A percentile compares a stretch with the other conserved stretches of the same genome.
Conservation (phyloP, 768 basidiomycete species). For the Rhizopogon roseolus region DNA sequence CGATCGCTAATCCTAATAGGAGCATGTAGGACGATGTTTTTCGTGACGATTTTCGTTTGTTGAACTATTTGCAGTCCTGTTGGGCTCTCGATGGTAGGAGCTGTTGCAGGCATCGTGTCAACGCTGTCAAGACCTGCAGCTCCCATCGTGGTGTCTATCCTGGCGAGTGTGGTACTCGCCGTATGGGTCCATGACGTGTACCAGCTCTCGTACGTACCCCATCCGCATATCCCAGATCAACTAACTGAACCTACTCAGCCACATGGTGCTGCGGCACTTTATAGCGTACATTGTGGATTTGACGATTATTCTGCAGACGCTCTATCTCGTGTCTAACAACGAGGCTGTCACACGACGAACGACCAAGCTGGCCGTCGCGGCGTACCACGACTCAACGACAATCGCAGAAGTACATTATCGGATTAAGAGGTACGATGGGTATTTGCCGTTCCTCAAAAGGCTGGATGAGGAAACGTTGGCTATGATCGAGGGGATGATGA, state of each 20-base stretch:
- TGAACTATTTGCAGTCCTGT: not conserved
- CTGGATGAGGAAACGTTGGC: not conserved
- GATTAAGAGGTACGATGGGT: not conserved
- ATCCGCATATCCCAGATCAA: too few relatives aligned
- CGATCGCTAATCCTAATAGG: not conserved
- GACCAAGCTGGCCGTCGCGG: not conserved
- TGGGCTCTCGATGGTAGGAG: too few relatives aligned
- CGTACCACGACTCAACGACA: not conserved
- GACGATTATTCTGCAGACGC: conserved; percentile 16
- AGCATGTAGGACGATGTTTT: not conserved
- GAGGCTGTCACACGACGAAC: not conserved
- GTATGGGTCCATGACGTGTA: not conserved
- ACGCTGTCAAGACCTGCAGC: not conserved
- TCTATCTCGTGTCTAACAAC: conserved; percentile 5
- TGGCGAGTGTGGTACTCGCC: too few relatives aligned
- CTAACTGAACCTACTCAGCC: too few relatives aligned
- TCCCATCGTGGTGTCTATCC: not conserved
- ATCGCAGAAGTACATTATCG: not conserved
- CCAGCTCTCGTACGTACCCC: not conserved
- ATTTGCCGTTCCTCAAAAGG: not conserved
- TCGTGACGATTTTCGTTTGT: not conserved
- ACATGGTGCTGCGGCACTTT: too few relatives aligned
- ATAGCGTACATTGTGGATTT: conserved; percentile 20
- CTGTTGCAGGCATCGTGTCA: too few relatives aligned
- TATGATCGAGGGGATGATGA: not conserved